A percentile compares a stretch with the other conserved stretches of the same genome.
Conservation (phyloP, 1,284 basidiomycete genomes). For the Heterobasidion parviporum region DNA sequence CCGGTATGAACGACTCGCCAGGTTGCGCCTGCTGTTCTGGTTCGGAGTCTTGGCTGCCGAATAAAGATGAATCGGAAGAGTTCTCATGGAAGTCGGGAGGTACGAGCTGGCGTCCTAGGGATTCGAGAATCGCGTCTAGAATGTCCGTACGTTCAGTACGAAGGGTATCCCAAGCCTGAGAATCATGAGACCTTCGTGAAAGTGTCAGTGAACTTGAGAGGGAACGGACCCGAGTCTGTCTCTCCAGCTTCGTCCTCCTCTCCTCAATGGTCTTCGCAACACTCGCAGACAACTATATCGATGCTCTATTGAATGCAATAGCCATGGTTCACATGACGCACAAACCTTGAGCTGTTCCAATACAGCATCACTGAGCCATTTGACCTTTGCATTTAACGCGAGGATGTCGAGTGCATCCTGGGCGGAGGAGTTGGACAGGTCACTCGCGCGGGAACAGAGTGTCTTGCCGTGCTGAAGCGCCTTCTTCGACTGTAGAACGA, state of each 20-base stretch:
- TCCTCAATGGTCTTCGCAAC: conserved; percentile 68
- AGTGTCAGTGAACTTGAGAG: background rate
- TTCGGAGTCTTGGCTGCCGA: conserved; percentile 60
- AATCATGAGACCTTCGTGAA: background rate
- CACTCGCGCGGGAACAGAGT: conserved; percentile 57
- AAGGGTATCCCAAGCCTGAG: conserved; percentile 62
- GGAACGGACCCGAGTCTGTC: conserved; percentile 49
- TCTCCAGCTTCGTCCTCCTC: conserved; percentile 50
- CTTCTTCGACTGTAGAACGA: conserved; percentile 72
- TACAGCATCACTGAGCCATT: conserved; percentile 66
- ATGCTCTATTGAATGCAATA: background rate
- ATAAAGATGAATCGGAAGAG: conserved; percentile 59
- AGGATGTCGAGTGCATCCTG: conserved; percentile 60
- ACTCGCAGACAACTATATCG: conserved; percentile 52
- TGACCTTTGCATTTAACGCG: conserved; percentile 67
- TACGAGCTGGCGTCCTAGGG: conserved; percentile 59
- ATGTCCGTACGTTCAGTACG: conserved; percentile 49
- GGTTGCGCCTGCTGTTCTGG: conserved; percentile 13
- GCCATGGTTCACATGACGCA: background rate
- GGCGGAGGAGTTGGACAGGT: conserved; percentile 51
- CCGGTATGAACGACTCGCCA: conserved; percentile 7
- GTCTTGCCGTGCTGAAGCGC: conserved; percentile 69
- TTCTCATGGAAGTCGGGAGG: conserved; percentile 68
- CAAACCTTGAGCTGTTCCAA: conserved; percentile 65
- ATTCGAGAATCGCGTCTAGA: conserved; percentile 62